A percentile compares a stretch with the other conserved stretches of the same genome.
Evolutionary conservation across 768 basidiomycete genomes (phyloP).

Genomic region (Lentinula edodes): DNA sequence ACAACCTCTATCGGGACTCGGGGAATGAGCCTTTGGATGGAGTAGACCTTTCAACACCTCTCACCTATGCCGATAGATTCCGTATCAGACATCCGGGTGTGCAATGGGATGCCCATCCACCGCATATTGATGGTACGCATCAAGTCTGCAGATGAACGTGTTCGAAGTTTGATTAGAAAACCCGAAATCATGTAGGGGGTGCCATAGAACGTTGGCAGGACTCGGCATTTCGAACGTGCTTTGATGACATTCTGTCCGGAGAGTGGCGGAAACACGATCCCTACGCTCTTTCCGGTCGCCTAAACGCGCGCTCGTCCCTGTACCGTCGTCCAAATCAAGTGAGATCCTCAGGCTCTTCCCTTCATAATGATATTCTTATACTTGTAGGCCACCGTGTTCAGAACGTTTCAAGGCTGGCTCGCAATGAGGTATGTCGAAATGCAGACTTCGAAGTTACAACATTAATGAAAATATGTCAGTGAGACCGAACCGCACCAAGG

Average conservation of each 20-base stretch:
- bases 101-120: conserved; percentile 34
- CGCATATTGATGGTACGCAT: conserved; percentile 17
- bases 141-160: conserved; percentile 7
- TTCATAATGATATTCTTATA: conserved; percentile 15
- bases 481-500: conserved; percentile 68
- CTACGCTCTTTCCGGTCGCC: conserved; percentile 44
- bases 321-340: conserved; percentile 43
- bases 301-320: conserved; percentile 46
- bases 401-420: conserved; percentile 60
- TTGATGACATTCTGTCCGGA: conserved; percentile 43
- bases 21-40: conserved; percentile 27
- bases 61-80: conserved; percentile 58
- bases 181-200: conserved; percentile 38
- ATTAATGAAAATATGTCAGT: conserved; percentile 21
- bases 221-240: conserved; percentile 39
- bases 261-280: conserved; percentile 52
- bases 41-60: conserved; percentile 44
- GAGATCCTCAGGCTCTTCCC: not conserved
- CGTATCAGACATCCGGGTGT: conserved; percentile 56
- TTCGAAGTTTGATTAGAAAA: not conserved
- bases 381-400: conserved; percentile 35
- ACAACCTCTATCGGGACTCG: conserved; percentile 33
- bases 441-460: too few relatives aligned
- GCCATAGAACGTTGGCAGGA: conserved; percentile 62
- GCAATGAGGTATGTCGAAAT: conserved; percentile 45